phyloP scores from a whole-genome alignment of 1,284 basidiomycete species.

The Ceraceosorus guamensis region DNA sequence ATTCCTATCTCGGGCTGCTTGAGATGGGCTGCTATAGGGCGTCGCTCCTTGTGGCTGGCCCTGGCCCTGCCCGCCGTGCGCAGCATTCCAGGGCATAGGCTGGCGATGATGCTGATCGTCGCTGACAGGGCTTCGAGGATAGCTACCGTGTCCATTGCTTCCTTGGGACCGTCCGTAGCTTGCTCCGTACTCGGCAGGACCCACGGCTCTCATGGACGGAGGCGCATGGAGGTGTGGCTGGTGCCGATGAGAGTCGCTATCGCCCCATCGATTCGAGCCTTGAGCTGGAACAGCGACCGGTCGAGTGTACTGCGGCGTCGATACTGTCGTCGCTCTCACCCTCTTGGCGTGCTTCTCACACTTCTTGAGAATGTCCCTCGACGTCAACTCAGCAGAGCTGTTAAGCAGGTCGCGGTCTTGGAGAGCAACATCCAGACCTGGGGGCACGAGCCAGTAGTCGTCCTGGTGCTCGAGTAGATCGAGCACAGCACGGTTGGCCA shows the following conservation, averaged over 20 bases:
- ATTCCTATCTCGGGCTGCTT: neutral
- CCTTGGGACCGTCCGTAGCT: neutral
- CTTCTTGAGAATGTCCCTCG: slow-evolving; percentile 38
- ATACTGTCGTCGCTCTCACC: neutral
- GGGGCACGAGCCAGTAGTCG: slow-evolving; percentile 58
- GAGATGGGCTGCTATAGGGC: neutral
- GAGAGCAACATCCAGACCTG: slow-evolving; percentile 39
- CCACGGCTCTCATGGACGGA: slow-evolving; percentile 28
- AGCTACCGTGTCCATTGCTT: neutral
- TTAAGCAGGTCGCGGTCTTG: slow-evolving; percentile 42
- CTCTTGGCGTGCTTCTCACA: slow-evolving; percentile 41
- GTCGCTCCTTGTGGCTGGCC: slow-evolving; percentile 12
- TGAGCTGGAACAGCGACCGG: neutral
- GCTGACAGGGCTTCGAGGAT: slow-evolving; percentile 7
- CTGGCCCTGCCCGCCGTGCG: slow-evolving; percentile 6
- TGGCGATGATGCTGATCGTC: slow-evolving; percentile 12
- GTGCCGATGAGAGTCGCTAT: slow-evolving; percentile 16
- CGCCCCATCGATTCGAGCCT: slow-evolving; percentile 13
- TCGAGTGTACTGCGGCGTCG: neutral
- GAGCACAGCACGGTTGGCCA: slow-evolving; percentile 60
- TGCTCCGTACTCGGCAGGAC: neutral
- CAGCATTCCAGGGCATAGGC: slow-evolving; percentile 12
- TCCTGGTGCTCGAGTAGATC: slow-evolving; percentile 84
- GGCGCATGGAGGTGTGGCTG: slow-evolving; percentile 30
- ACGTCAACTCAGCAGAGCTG: slow-evolving; percentile 33